Evolutionary conservation across 2,329 filamentous ascomycete genomes (phyloP).

Genomic region (Colletotrichum orchidophilum): DNA sequence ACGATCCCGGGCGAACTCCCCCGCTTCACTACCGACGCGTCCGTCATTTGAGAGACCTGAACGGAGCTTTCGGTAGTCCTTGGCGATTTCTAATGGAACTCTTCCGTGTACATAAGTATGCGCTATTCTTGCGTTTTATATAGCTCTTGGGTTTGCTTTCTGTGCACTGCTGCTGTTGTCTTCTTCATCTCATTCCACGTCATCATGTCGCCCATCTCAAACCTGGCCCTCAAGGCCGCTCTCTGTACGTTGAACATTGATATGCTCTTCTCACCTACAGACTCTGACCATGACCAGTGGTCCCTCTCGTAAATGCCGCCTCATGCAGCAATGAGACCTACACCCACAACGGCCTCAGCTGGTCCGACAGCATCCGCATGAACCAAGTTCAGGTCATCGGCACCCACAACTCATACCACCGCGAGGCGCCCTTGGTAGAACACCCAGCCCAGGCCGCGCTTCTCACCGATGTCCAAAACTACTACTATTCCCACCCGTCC

Average conservation of each 20-base stretch:
- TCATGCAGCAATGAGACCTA: constrained; percentile 28
- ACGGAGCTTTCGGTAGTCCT: background rate
- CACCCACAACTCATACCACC: constrained; percentile 62
- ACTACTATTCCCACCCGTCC: constrained; percentile 57
- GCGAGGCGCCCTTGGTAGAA: constrained; percentile 53
- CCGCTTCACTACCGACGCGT: background rate
- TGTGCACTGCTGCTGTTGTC: background rate
- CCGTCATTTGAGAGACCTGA: background rate
- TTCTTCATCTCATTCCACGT: background rate
- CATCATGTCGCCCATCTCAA: constrained; percentile 8
- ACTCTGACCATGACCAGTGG: constrained; percentile 7
- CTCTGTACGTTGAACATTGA: constrained; percentile 6
- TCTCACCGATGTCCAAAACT: constrained; percentile 48
- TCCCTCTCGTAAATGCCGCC: constrained; percentile 16
- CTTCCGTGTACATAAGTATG: constrained; percentile 11
- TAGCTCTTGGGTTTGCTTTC: background rate
- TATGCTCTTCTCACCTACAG: background rate
- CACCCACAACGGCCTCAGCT: constrained; percentile 43
- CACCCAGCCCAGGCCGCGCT: constrained; percentile 50
- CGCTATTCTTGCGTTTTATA: background rate
- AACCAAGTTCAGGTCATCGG: constrained; percentile 62
- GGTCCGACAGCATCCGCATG: constrained; percentile 51
- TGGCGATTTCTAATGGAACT: background rate
- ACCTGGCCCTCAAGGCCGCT: constrained; percentile 20
- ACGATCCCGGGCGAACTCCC: background rate